A percentile compares a stretch with the other conserved stretches of the same genome.
phyloP scores from a whole-genome alignment of 805 yeast species.

The Metschnikowia cubensis region DNA sequence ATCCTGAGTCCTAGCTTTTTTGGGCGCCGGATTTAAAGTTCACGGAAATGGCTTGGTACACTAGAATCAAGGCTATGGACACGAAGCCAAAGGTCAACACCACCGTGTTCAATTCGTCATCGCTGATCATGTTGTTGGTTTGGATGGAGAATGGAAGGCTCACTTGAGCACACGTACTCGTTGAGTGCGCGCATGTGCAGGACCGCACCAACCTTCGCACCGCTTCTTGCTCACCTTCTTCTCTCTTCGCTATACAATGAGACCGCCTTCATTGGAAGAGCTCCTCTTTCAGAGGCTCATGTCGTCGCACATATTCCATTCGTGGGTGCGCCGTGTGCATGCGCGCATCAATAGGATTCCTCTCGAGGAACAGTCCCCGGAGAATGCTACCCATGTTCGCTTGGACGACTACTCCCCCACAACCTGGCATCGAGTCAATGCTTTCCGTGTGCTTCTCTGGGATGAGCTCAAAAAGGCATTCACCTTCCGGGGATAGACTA shows the following conservation, averaged over 20 bases:
- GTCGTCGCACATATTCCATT: conserved; percentile 55
- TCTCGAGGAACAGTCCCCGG: conserved; percentile 28
- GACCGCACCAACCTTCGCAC: background rate
- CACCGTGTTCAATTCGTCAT: conserved; percentile 68
- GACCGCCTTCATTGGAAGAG: conserved; percentile 16
- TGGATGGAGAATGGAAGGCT: background rate
- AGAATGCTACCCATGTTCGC: conserved; percentile 21
- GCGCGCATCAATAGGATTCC: conserved; percentile 61
- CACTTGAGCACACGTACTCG: conserved; percentile 3
- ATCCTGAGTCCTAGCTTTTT: background rate
- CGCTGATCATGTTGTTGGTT: conserved; percentile 63
- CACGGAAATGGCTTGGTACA: conserved; percentile 65
- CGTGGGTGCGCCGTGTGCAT: conserved; percentile 59
- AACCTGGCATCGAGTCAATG: conserved; percentile 51
- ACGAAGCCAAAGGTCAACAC: conserved; percentile 71
- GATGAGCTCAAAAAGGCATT: conserved; percentile 58
- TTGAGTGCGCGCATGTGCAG: conserved; percentile 5
- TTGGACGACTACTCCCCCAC: conserved; percentile 46
- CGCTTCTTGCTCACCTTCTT: background rate
- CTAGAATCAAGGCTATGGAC: conserved; percentile 64
- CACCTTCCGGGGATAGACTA: conserved; percentile 31
- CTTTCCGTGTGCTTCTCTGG: conserved; percentile 53
- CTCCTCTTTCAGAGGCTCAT: conserved; percentile 41
- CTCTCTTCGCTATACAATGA: conserved; percentile 6
- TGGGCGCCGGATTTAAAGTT: conserved; percentile 28